Evolutionary conservation across 2,329 filamentous ascomycete species (phyloP).

Genomic region (Gnomoniopsis smithogilvyi): DNA sequence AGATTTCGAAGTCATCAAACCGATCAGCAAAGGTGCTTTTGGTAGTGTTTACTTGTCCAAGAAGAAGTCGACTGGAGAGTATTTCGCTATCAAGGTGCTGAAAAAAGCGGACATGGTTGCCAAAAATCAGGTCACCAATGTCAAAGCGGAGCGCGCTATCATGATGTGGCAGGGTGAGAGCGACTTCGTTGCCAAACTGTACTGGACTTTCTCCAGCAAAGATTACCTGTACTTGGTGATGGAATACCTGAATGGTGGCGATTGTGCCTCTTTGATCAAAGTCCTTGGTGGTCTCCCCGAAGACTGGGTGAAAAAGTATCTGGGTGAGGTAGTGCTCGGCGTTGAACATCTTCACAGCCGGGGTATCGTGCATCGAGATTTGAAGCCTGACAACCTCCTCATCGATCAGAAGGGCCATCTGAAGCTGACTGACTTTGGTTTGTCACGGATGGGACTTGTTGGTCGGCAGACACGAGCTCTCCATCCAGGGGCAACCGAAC

Average conservation of each 20-base stretch:
- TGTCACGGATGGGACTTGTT: constrained; percentile 95
- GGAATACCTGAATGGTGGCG: constrained; percentile 97
- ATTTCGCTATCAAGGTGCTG: constrained; percentile 96
- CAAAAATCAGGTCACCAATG: constrained; percentile 98
- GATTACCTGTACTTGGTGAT: constrained; percentile 98
- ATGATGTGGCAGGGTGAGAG: constrained; percentile 99
- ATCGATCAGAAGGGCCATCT: constrained; percentile 97
- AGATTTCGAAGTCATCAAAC: constrained; percentile 99
- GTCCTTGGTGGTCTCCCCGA: constrained; percentile 87
- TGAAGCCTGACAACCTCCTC: constrained; percentile 95
- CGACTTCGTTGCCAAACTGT: constrained; percentile 97
- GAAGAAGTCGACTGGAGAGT: constrained; percentile 97
- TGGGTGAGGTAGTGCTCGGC: constrained; percentile 93
- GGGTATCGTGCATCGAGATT: constrained; percentile 92
- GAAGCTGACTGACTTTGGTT: constrained; percentile 94
- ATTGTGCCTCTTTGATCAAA: constrained; percentile 95
- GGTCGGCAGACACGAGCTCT: constrained; percentile 93
- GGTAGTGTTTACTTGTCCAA: constrained; percentile 97
- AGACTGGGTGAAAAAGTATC: constrained; percentile 97
- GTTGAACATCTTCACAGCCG: constrained; percentile 93
- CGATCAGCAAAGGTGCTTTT: constrained; percentile 97
- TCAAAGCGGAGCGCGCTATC: constrained; percentile 96
- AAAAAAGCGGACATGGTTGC: constrained; percentile 99
- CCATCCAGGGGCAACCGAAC: constrained; percentile 71
- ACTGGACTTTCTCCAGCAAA: constrained; percentile 99